phyloP scores from a whole-genome alignment of 176 grass and related monocot genomes.

The Tuctoria greenei region DNA sequence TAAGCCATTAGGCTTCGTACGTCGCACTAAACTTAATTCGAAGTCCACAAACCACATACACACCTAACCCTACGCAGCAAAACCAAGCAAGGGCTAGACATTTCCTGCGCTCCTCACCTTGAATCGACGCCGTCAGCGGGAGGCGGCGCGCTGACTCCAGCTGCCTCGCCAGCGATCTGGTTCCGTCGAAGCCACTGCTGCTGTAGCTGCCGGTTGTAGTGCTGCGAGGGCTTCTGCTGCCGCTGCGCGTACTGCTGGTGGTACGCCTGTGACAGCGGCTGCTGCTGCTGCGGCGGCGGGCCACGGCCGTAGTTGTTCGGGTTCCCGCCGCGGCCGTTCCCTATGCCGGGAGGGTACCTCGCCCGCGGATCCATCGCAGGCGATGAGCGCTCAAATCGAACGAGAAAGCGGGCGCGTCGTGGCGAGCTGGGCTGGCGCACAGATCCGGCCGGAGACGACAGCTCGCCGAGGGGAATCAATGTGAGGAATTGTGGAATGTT shows the following conservation, averaged over 20 bases:
- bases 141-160: not conserved
- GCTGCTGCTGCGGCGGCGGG: constrained; percentile 43
- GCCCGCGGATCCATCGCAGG: constrained; percentile 61
- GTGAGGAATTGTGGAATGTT: constrained; percentile 4
- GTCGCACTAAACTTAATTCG: not conserved
- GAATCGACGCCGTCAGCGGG: not conserved
- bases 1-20: not conserved
- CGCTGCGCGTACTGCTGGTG: constrained; percentile 58
- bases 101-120: not conserved
- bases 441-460: constrained; percentile 22
- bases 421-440: not conserved
- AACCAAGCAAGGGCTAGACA: not conserved
- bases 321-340: constrained; percentile 62
- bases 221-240: constrained; percentile 32
- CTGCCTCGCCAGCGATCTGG: constrained; percentile 43
- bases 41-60: constrained; percentile 21
- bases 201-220: constrained; percentile 44
- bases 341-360: constrained; percentile 67
- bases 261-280: constrained; percentile 31
- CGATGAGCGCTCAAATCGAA: constrained; percentile 2
- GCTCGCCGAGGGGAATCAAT: constrained; percentile 13
- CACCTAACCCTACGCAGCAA: not conserved
- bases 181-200: constrained; percentile 65
- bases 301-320: constrained; percentile 64
- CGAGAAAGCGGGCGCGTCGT: not conserved